Base-by-base conservation (phyloP, 2,329 filamentous ascomycete species). In the Scedosporium aurantiacum region DNA sequence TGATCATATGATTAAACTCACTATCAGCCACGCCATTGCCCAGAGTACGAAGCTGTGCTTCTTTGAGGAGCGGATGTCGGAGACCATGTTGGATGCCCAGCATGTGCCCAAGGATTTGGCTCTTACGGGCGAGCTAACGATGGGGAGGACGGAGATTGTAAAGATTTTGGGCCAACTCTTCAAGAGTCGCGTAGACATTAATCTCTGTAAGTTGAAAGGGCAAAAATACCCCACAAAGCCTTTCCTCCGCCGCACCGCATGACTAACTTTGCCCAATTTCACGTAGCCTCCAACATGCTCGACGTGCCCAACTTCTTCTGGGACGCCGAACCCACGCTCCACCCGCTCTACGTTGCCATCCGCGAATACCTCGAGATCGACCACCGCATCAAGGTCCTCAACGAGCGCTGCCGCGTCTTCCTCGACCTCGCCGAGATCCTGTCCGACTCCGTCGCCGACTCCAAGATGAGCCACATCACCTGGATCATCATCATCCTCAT, bases 401-500 rank as follows among this genome's bases (percentile, higher is more conserved):
- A 99, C 74, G 94, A 97, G 75, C 88, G 94, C 60, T 99, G 94
- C 72, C 87, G 90, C 50, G 94, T 99, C 58, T 99, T 99, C 75
- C 83, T 99, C 18, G 94, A 99, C 73, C 84, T 99, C 8, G 92
- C 94, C 55, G 92, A 97, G 75, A 97, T 99, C 25, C 79, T 99
- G 1, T 91, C 89, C 14, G 93, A 99, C 74, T 90, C 86, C 1
- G 92, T 97, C 61, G 90, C 90, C 23, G 91, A 97, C 71, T 88
- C 90, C 66, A 97, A 96, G 73, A 97, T 97, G 89, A 96, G 91
- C 67, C 81, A 82, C 66, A 96, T 97, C 71, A 99, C 94, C 1
- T 97, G 93, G 93, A 97, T 99, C 73, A 88, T 97, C 73, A 99
- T 99, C 69, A 81, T 96, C 55, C 82, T 99, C 55, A 99, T 99